Evolutionary conservation across 495 filamentous ascomycete species (phyloP), one percentile per base, ranked within the genome.

Genomic region (Trichoderma gamsii): DNA sequence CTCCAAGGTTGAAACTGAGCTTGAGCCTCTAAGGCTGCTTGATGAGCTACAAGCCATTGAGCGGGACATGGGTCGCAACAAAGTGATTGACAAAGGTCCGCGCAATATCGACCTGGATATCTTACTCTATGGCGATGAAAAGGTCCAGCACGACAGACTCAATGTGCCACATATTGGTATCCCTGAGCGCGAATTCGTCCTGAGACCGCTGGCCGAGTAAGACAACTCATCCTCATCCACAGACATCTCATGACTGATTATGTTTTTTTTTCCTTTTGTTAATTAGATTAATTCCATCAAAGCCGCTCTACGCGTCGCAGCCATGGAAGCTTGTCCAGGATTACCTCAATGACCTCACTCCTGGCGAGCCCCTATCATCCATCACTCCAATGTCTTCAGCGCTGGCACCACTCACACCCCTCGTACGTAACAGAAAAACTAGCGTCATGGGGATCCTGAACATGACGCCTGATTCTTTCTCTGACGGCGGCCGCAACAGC

Each of bases 401-500:
- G 59, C 81, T 88, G 46, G 80, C 84, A 15, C 82, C 88, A 0
- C 78, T 97, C 7, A 84, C 85, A 51, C 82, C 90, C 27, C 85
- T 89, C 41, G 82, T 87, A 69, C 80, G 87, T 0, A 80, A 77
- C 65, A 88, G 91, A 56, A 80, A 79, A 59, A 97, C 93, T 2
- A 85, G 87, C 66, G 78, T 97, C 51, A 98, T 99, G 95, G 90
- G 91, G 41, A 96, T 99, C 71, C 83, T 97, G 65, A 99, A 99
- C 79, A 81, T 97, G 68, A 97, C 94, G 1, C 95, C 94, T 12
- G 95, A 99, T 81, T 98, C 95, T 49, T 98, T 98, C 82, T 97
- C 93, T 15, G 93, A 97, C 72, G 95, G 93, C 65, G 94, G 93
- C 56, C 72, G 78, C 2, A 83, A 93, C 78, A 72, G 74, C 52